Evolutionary conservation across 306 rosid species (phyloP).

Genomic region (Quercus rubra): DNA sequence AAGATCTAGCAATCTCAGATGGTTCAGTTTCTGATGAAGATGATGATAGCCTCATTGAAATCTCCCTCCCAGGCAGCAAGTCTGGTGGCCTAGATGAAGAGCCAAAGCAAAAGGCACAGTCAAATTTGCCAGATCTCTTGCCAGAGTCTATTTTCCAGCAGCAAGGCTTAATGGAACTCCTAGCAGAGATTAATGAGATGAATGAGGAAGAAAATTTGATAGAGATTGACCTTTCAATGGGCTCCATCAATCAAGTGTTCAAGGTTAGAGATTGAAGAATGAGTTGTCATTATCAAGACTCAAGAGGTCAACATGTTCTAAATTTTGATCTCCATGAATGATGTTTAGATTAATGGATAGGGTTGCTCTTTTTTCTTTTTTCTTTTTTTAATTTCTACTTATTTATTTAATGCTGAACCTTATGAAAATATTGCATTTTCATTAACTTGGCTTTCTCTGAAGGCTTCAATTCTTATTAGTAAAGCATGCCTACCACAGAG

Average conservation of each 20-base stretch:
- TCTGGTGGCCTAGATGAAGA: conserved; percentile 30
- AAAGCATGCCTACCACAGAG: not conserved
- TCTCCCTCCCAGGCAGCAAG: conserved; percentile 41
- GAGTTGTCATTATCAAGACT: conserved; percentile 5
- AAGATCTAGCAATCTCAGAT: conserved; percentile 21
- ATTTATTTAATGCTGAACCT: not conserved
- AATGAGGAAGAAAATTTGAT: conserved; percentile 66
- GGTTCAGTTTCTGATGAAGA: conserved; percentile 41
- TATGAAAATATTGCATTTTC: not conserved
- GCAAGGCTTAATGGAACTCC: conserved; percentile 38
- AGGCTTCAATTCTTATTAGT: not conserved
- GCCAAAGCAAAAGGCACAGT: conserved; percentile 24
- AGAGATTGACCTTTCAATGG: conserved; percentile 69
- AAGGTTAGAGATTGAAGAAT: conserved; percentile 37
- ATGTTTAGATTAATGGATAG: not conserved
- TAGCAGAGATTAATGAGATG: conserved; percentile 54
- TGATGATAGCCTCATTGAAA: conserved; percentile 55
- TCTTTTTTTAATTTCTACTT: no score
- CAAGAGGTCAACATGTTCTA: not conserved
- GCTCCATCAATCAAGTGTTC: conserved; percentile 30
- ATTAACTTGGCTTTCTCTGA: not conserved
- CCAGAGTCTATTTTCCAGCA: conserved; percentile 40
- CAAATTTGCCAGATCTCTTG: conserved; percentile 31
- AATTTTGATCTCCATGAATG: not conserved
- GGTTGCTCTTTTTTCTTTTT: not conserved